phyloP scores from a whole-genome alignment of 1,284 basidiomycete genomes.

The Austropuccinia psidii region DNA sequence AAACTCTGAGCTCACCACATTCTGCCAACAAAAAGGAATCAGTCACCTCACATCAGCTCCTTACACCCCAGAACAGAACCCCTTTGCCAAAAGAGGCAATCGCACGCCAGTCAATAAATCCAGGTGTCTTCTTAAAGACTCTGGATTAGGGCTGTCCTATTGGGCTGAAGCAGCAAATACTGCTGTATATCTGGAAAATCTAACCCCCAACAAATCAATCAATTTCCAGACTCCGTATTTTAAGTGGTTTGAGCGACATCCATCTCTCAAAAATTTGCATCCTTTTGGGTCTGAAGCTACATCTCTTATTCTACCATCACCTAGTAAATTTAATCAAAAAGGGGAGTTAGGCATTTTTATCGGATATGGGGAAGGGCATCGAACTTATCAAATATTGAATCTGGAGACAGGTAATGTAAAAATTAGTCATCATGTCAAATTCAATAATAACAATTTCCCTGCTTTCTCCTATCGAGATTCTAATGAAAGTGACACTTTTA shows the following conservation, averaged over 20 bases:
- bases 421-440: slow-evolving; percentile 1
- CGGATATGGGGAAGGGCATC: neutral
- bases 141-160: slow-evolving; percentile 43
- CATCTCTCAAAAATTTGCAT: neutral
- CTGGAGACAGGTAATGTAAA: neutral
- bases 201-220: neutral
- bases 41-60: neutral
- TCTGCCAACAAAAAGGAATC: neutral
- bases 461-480: too few relatives aligned
- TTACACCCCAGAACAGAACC: slow-evolving; percentile 42
- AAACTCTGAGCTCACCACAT: neutral
- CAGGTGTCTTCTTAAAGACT: slow-evolving; percentile 43
- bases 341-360: neutral
- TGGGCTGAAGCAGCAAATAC: slow-evolving; percentile 47
- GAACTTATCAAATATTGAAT: neutral
- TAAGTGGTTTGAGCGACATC: neutral
- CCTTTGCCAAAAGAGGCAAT: slow-evolving; percentile 44
- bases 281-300: neutral
- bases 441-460: neutral
- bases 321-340: neutral
- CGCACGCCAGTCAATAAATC: slow-evolving; percentile 44
- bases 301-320: neutral
- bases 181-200: slow-evolving; percentile 41
- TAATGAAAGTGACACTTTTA: too few relatives aligned
- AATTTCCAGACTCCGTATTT: neutral